Evolutionary conservation across 192 early-diverging fungal genomes (phyloP), one percentile per base, ranked within the genome.

Genomic region (Hyaloraphidium curvatum): DNA sequence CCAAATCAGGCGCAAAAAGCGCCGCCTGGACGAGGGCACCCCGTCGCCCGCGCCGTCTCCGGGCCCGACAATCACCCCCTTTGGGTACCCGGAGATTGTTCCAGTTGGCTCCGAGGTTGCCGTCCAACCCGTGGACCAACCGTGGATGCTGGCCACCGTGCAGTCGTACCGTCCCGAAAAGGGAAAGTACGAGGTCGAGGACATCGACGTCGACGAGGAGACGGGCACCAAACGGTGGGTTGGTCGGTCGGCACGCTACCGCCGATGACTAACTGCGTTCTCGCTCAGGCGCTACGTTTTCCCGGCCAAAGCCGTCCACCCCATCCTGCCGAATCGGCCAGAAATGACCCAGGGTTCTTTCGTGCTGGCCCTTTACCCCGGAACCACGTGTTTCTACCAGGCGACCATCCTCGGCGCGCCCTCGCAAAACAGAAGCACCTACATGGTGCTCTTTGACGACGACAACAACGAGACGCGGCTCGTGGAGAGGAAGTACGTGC

Each of bases 141-240:
- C 14, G 7, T 48, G 43, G 43, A 9, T 48, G 7, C 19, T 48
- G 43, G 43, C 43, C 17, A 48, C 5, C 7, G 43, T 48, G 14
- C 7, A 22, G 5, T 14, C 7, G 5, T 48, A 48, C 25, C 43
- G 23, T 5, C 7, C 9, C 7, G 14, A 48, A 9, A 48, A 48
- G 25, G 43, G 25, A 7, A 48, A 48, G 43, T 48, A 48, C 43
- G 43, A 48, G 23, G 43, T 48, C 11, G 43, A 48, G 19, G 43
- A 48, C 25, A 25, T 48, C 25, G 43, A 48, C 7, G 43, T 22
- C 14, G 43, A 48, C 43, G 43, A 48, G 19, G 43, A 48, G 7
- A 14, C 43, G 14, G 43, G 43, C 11, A 48, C 43, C 43, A 48
- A 48, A 25, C 14, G 25, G 43, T 48, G 43, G 23, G 43, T 48